A percentile compares a stretch with the other conserved stretches of the same genome.
These are phyloP conservation scores for Aspergillus fumigatiaffinis DNA, from an alignment of 2,329 filamentous ascomycete genomes.

Conservation along the genomic window DNA sequence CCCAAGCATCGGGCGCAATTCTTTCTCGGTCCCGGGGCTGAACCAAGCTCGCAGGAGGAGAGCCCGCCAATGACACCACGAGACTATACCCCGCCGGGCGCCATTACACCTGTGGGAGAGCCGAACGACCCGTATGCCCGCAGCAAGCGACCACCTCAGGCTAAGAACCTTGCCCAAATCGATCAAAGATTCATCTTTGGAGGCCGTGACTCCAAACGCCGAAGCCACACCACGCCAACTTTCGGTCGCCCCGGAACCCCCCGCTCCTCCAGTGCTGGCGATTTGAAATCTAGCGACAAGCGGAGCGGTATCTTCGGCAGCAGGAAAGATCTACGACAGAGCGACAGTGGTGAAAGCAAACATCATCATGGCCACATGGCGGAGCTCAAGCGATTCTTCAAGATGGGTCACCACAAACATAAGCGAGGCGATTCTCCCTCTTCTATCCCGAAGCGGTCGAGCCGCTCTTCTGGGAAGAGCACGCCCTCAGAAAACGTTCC, in stretches of 20 bases:
- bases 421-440: constrained; percentile 61
- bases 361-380: constrained; percentile 71
- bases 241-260: constrained; percentile 44
- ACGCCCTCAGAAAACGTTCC: constrained; percentile 59
- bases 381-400: constrained; percentile 96
- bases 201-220: constrained; percentile 64
- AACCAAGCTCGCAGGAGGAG: constrained; percentile 54
- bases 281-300: constrained; percentile 46
- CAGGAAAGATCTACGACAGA: constrained; percentile 50
- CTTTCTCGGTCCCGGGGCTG: constrained; percentile 53
- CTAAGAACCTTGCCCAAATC: constrained; percentile 61
- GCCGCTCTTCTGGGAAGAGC: constrained; percentile 50
- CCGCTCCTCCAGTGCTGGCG: constrained; percentile 43
- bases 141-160: constrained; percentile 68
- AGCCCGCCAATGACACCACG: constrained; percentile 60
- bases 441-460: constrained; percentile 55
- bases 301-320: constrained; percentile 53
- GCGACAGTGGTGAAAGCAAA: constrained; percentile 45
- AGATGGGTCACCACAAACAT: constrained; percentile 65
- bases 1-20: constrained; percentile 52
- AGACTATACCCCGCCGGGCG: constrained; percentile 59
- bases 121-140: constrained; percentile 84
- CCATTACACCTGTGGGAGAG: constrained; percentile 75
- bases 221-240: constrained; percentile 53
- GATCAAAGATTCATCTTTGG: constrained; percentile 84